Percentiles rank a stretch among this genome's conserved stretches.
phyloP scores from a whole-genome alignment of 805 yeast genomes.

The Yarrowia alimentaria region DNA sequence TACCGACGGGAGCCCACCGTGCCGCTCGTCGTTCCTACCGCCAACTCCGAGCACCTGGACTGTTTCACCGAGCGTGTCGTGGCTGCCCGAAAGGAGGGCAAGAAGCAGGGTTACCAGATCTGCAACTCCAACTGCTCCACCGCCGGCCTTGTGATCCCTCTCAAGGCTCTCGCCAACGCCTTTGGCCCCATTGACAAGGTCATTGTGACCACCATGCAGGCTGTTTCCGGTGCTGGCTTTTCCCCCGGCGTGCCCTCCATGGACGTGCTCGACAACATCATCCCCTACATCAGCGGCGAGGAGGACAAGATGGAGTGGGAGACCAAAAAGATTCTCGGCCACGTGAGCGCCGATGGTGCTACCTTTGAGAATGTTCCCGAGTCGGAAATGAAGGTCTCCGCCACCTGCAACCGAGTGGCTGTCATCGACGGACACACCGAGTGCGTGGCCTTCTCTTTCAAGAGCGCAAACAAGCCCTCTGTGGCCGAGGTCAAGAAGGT shows the following conservation, averaged over 20 bases:
- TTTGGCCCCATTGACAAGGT: conserved; percentile 89
- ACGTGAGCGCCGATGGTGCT: conserved; percentile 46
- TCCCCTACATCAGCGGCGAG: conserved; percentile 94
- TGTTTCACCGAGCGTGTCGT: conserved; percentile 60
- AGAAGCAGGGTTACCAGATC: conserved; percentile 68
- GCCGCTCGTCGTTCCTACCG: conserved; percentile 93
- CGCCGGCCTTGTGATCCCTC: conserved; percentile 95
- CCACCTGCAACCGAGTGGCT: conserved; percentile 95
- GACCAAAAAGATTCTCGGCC: conserved; percentile 89
- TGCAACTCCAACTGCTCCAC: conserved; percentile 98
- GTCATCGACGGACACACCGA: conserved; percentile 98
- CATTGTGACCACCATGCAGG: conserved; percentile 91
- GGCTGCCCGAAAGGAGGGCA: conserved; percentile 55
- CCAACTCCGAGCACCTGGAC: conserved; percentile 85
- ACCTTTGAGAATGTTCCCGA: conserved; percentile 59
- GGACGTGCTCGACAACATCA: conserved; percentile 89
- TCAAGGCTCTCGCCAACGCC: conserved; percentile 84
- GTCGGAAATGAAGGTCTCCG: conserved; percentile 79
- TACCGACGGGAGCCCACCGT: conserved; percentile 84
- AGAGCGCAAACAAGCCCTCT: conserved; percentile 78
- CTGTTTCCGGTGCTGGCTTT: conserved; percentile 97
- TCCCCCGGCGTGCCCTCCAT: conserved; percentile 97
- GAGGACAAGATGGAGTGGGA: conserved; percentile 99
- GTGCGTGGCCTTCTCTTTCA: conserved; percentile 83
- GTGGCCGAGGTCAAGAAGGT: conserved; percentile 73